phyloP scores from a whole-genome alignment of 192 early-diverging fungal genomes.

The Podila clonocystis region DNA sequence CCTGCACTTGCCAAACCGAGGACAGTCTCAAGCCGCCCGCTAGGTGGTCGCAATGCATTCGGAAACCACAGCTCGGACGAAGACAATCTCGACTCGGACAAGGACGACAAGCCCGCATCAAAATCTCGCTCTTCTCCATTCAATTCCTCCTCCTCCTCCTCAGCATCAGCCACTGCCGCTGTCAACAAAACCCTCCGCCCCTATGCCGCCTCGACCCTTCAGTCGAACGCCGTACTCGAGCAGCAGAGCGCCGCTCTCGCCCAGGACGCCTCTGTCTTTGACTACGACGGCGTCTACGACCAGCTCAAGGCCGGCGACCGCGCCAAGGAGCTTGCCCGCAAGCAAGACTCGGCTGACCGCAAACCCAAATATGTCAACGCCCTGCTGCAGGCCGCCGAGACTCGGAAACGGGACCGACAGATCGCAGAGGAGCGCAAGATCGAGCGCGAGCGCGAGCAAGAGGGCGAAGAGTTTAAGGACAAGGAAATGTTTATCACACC shows the following conservation, averaged over 20 bases:
- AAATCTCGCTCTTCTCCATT: not conserved
- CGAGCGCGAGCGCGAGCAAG: slow-evolving; percentile 74
- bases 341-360: slow-evolving; percentile 44
- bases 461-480: slow-evolving; percentile 78
- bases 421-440: slow-evolving; percentile 74
- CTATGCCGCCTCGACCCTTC: slow-evolving; percentile 37
- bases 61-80: slow-evolving; percentile 43
- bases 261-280: slow-evolving; percentile 77
- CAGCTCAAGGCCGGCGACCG: slow-evolving; percentile 70
- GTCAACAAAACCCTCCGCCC: slow-evolving; percentile 44
- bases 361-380: slow-evolving; percentile 75
- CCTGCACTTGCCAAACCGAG: slow-evolving; percentile 14
- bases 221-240: slow-evolving; percentile 42
- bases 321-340: slow-evolving; percentile 57
- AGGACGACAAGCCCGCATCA: not conserved
- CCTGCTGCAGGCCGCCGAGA: slow-evolving; percentile 69
- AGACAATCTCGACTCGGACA: slow-evolving; percentile 29
- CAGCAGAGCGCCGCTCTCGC: slow-evolving; percentile 70
- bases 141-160: slow-evolving; percentile 9
- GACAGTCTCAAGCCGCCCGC: slow-evolving; percentile 19
- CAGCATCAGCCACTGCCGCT: slow-evolving; percentile 12
- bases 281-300: slow-evolving; percentile 84
- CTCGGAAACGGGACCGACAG: slow-evolving; percentile 77
- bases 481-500: slow-evolving; percentile 86
- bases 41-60: slow-evolving; percentile 35